Evolutionary conservation across 805 yeast species (phyloP).

Genomic region (Candida yuanshanica): DNA sequence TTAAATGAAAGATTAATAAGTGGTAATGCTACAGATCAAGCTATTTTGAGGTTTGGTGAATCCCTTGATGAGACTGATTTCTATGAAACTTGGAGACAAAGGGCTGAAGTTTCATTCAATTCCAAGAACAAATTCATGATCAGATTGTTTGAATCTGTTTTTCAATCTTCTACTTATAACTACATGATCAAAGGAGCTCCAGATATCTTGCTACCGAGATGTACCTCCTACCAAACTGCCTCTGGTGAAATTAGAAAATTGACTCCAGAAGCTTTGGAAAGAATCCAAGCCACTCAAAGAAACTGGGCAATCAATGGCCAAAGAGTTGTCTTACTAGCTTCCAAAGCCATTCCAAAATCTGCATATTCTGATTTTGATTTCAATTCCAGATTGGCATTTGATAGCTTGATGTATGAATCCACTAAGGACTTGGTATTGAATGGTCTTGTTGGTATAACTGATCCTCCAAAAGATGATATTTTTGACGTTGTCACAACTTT

Average conservation of each 20-base stretch:
- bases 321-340: conserved; percentile 35
- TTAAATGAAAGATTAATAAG: conserved; percentile 22
- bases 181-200: conserved; percentile 41
- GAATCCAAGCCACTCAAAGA: conserved; percentile 24
- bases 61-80: conserved; percentile 11
- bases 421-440: conserved; percentile 23
- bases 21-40: conserved; percentile 48
- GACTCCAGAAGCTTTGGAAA: conserved; percentile 6
- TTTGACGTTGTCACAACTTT: conserved; percentile 28
- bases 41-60: conserved; percentile 34
- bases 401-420: conserved; percentile 9
- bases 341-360: conserved; percentile 19
- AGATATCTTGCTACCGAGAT: conserved; percentile 33
- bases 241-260: conserved; percentile 10
- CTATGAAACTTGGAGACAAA: conserved; percentile 20
- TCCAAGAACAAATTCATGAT: conserved; percentile 43
- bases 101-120: conserved; percentile 34
- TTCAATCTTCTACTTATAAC: conserved; percentile 1
- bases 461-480: conserved; percentile 37
- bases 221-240: conserved; percentile 18
- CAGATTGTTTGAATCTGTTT: conserved; percentile 21
- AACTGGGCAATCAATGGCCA: conserved; percentile 35
- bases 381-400: conserved; percentile 10
- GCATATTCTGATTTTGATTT: conserved; percentile 6
- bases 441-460: conserved; percentile 38